Evolutionary conservation across 129 eudicot genomes (phyloP).

Genomic region (Lonicera japonica): DNA sequence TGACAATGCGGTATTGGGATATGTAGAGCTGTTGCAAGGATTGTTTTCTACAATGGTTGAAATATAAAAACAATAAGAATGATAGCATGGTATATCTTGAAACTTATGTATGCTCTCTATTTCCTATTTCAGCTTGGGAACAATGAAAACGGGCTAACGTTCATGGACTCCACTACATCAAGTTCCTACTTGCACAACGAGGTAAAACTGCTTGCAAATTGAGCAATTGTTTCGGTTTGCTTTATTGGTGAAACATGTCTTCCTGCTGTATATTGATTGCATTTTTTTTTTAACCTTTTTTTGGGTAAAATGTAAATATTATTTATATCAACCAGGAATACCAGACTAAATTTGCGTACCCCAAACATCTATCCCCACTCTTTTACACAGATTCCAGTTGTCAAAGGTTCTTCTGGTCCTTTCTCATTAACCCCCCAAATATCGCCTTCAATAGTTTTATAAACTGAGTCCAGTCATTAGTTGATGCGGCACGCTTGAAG

Average conservation of each 20-base stretch:
- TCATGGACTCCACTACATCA: conserved; percentile 29
- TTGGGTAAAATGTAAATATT: no score
- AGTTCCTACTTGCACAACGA: conserved; percentile 30
- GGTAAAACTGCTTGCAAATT: conserved; percentile 15
- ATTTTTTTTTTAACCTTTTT: no score
- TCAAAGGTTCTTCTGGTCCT: no score
- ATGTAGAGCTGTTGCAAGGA: neutral
- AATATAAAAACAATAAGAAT: conserved; percentile 2
- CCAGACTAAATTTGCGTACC: no score
- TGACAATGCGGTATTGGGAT: neutral
- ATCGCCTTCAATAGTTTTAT: no score
- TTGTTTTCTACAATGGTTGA: no score
- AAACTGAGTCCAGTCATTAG: no score
- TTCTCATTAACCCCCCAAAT: no score
- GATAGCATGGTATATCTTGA: neutral
- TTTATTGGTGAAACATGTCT: neutral
- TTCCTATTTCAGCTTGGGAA: conserved; percentile 41
- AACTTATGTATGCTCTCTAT: conserved; percentile 2
- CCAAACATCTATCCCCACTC: no score
- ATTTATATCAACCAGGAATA: no score
- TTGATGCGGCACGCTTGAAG: no score
- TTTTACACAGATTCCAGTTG: no score
- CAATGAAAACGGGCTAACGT: conserved; percentile 35
- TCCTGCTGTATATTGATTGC: neutral
- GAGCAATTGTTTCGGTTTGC: neutral